A percentile compares a stretch with the other conserved stretches of the same genome.
Evolutionary conservation across 2,329 filamentous ascomycete species (phyloP).

Genomic region (Fusarium decemcellulare): DNA sequence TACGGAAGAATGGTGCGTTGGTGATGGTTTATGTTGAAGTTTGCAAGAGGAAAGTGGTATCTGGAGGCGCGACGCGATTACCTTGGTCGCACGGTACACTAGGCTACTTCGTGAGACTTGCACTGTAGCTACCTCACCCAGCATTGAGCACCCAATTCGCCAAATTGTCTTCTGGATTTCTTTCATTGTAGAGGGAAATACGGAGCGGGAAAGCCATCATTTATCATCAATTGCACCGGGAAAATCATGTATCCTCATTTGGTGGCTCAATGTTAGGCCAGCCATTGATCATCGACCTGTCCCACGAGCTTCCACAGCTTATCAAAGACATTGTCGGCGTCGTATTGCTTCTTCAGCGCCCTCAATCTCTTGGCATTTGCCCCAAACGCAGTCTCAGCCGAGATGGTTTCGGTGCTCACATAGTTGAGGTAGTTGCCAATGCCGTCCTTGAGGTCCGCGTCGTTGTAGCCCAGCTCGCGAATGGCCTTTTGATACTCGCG

Average conservation of each 20-base stretch:
- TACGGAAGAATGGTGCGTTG: not conserved
- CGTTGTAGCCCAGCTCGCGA: conserved; percentile 41
- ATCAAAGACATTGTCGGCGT: conserved; percentile 40
- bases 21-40: not conserved
- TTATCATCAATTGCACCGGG: not conserved
- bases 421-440: conserved; percentile 42
- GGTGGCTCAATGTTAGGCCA: conserved; percentile 6
- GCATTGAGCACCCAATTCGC: too few relatives aligned
- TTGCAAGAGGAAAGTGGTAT: conserved; percentile 14
- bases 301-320: conserved; percentile 41
- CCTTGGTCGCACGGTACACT: conserved; percentile 21
- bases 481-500: conserved; percentile 34
- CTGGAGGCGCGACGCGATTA: conserved; percentile 30
- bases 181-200: too few relatives aligned
- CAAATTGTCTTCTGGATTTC: not conserved
- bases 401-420: conserved; percentile 24
- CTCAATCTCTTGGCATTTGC: conserved; percentile 32
- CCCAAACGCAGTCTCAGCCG: conserved; percentile 40
- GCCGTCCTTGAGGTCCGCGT: conserved; percentile 29
- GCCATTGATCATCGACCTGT: conserved; percentile 36
- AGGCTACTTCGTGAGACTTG: not conserved
- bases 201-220: not conserved
- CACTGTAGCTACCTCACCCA: not conserved
- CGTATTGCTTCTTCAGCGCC: conserved; percentile 38
- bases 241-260: not conserved